These are phyloP conservation scores for Beauveria varroae DNA, from an alignment of 2,329 filamentous ascomycete species.

Conservation along the genomic window DNA sequence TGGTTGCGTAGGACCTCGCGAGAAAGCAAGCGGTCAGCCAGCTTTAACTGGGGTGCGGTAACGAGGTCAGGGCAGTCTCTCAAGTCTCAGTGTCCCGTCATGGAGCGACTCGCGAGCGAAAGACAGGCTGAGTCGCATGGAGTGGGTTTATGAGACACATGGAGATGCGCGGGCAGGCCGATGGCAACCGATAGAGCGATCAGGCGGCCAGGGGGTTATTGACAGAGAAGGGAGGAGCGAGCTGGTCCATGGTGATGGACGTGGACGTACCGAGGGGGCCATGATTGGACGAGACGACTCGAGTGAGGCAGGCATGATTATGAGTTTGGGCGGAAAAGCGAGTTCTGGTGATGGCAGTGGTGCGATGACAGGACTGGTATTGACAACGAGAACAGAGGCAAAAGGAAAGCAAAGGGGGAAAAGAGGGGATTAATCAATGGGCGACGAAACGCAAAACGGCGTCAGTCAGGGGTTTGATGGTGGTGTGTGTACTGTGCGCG, in stretches of 20 bases:
- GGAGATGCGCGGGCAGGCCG: background rate
- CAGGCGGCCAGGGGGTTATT: background rate
- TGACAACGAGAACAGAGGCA: background rate
- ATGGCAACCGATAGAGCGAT: background rate
- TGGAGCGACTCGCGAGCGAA: background rate
- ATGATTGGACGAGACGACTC: conserved; percentile 56
- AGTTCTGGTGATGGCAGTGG: background rate
- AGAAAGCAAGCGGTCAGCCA: too few relatives aligned
- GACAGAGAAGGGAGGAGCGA: background rate
- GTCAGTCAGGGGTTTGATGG: background rate
- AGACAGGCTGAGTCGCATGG: background rate
- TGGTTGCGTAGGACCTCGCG: background rate
- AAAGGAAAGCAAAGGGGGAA: background rate
- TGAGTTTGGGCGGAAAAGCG: background rate
- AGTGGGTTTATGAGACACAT: conserved; percentile 8
- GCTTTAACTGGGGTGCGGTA: too few relatives aligned
- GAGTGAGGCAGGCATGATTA: conserved; percentile 48
- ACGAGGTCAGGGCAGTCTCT: background rate
- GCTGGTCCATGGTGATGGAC: conserved; percentile 2
- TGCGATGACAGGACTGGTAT: background rate
- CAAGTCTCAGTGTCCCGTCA: background rate
- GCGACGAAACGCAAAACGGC: conserved; percentile 4
- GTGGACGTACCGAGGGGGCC: conserved; percentile 49
- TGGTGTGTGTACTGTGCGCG: background rate
- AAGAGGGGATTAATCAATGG: background rate